Evolutionary conservation across 306 rosid genomes (phyloP).

Genomic region (Inga leiocalycina): DNA sequence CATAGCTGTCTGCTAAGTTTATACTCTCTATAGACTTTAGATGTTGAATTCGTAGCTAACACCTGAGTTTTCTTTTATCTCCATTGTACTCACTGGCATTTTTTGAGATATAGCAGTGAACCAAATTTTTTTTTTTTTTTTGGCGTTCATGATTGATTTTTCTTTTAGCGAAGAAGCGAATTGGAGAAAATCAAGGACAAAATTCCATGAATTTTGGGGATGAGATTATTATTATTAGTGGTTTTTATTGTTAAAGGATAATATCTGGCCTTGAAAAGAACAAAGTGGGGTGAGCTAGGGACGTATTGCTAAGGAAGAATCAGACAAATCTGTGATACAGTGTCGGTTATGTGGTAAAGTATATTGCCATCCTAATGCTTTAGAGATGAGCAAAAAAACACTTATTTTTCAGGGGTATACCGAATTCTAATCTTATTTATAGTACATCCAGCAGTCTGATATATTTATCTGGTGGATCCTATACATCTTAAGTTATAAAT

Average conservation of each 20-base stretch:
- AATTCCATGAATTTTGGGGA: conserved; percentile 19
- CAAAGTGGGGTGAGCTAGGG: conserved; percentile 8
- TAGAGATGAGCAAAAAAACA: no score
- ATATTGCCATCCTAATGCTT: conserved; percentile 18
- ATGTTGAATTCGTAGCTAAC: conserved; percentile 29
- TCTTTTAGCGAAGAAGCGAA: not conserved
- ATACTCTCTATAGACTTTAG: not conserved
- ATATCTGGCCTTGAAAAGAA: conserved; percentile 42
- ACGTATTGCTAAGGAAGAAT: conserved; percentile 49
- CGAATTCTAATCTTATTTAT: no score
- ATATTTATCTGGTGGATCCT: no score
- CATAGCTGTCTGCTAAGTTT: conserved; percentile 30
- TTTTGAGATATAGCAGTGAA: conserved; percentile 40
- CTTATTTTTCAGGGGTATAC: no score
- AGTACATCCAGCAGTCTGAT: no score
- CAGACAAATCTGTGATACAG: conserved; percentile 35
- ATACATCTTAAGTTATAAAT: no score
- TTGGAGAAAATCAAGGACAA: not conserved
- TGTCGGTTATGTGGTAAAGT: conserved; percentile 20
- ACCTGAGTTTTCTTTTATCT: conserved; percentile 6
- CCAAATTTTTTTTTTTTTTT: conserved; percentile 33
- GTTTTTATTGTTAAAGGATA: conserved; percentile 2
- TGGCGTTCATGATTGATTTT: conserved; percentile 14
- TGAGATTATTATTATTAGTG: not conserved
- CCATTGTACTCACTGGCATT: not conserved